phyloP scores from a whole-genome alignment of 305 asterid genomes.

The Lippia alba region DNA sequence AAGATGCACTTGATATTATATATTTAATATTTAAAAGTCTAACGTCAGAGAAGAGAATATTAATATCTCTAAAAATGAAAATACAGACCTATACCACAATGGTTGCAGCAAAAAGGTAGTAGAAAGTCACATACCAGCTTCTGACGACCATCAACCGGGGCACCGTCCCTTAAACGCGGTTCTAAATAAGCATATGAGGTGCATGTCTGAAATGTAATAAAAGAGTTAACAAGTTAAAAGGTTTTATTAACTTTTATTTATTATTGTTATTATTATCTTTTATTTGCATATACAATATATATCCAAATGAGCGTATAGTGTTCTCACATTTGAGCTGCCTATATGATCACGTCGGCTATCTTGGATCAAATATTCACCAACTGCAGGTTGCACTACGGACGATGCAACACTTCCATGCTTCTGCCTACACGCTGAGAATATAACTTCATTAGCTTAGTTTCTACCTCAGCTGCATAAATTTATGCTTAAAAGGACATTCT shows the following conservation, averaged over 20 bases:
- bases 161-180: slow-evolving; percentile 26
- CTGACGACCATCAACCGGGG: slow-evolving; percentile 22
- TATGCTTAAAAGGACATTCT: background rate
- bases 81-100: no score
- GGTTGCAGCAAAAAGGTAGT: slow-evolving; percentile 1
- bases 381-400: slow-evolving; percentile 31
- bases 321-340: slow-evolving; percentile 50
- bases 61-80: no score
- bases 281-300: background rate
- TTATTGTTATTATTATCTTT: no score
- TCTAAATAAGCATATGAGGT: slow-evolving; percentile 29
- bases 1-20: no score
- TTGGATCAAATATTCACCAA: slow-evolving; percentile 35
- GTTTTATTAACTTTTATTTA: no score
- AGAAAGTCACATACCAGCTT: slow-evolving; percentile 38
- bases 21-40: no score
- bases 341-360: slow-evolving; percentile 38
- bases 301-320: slow-evolving; percentile 22
- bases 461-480: background rate
- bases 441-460: slow-evolving; percentile 16
- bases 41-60: no score
- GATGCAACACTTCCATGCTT: slow-evolving; percentile 39
- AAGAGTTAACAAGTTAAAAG: background rate
- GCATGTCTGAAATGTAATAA: slow-evolving; percentile 36
- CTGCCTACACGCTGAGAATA: slow-evolving; percentile 40